Evolutionary conservation across 1,284 basidiomycete species (phyloP).

Genomic region (Erythrobasidium hasegawianum): DNA sequence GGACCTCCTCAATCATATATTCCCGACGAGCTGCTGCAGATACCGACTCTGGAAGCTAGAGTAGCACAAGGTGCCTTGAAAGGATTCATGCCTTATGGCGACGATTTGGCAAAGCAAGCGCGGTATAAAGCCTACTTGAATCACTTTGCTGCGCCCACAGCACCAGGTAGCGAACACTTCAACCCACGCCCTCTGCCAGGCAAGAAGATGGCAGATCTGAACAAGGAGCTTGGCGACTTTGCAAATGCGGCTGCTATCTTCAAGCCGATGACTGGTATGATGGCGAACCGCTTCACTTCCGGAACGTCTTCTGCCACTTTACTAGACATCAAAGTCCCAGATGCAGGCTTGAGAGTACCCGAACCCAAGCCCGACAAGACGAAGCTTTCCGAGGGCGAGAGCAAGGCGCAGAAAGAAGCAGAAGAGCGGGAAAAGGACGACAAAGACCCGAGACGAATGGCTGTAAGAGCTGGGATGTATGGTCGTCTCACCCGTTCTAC

Average conservation of each 20-base stretch:
- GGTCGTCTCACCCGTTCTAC: slow-evolving; percentile 75
- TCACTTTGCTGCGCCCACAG: slow-evolving; percentile 58
- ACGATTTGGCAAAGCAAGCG: slow-evolving; percentile 71
- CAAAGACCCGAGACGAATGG: slow-evolving; percentile 59
- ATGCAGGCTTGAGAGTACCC: slow-evolving; percentile 14
- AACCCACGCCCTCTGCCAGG: slow-evolving; percentile 24
- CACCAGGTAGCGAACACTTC: slow-evolving; percentile 35
- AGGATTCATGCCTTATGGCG: slow-evolving; percentile 84
- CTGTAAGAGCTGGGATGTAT: slow-evolving; percentile 80
- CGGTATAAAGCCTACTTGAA: slow-evolving; percentile 79
- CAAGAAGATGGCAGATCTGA: slow-evolving; percentile 63
- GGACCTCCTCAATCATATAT: slow-evolving; percentile 40
- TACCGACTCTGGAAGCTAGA: slow-evolving; percentile 66
- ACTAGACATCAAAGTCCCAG: slow-evolving; percentile 22
- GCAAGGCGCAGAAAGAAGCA: slow-evolving; percentile 41
- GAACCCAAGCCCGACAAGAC: slow-evolving; percentile 42
- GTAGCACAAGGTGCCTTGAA: slow-evolving; percentile 79
- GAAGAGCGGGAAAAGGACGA: slow-evolving; percentile 51
- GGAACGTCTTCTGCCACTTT: slow-evolving; percentile 60
- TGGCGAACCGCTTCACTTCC: slow-evolving; percentile 82
- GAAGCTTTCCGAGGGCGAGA: slow-evolving; percentile 37
- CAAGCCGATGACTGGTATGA: slow-evolving; percentile 84
- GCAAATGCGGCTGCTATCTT: slow-evolving; percentile 82
- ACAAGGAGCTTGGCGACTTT: slow-evolving; percentile 80
- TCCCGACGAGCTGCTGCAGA: slow-evolving; percentile 52